phyloP scores from a whole-genome alignment of 169 alveolate species.

The Plasmodium inui region DNA sequence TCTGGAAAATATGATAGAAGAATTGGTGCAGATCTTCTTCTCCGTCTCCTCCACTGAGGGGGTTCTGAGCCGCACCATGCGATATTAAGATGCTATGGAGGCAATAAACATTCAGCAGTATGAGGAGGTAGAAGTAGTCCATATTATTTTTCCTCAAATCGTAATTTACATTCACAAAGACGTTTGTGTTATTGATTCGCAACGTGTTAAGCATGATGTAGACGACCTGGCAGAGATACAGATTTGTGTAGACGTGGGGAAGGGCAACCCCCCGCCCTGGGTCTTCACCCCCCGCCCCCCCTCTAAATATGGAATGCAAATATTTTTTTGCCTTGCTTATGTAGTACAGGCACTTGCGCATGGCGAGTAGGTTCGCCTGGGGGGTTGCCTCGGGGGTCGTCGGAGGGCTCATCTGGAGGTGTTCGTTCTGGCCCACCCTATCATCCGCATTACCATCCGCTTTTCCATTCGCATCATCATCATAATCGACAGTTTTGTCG shows the following conservation, averaged over 20 bases:
- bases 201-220: constrained; percentile 31
- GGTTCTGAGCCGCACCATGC: not conserved
- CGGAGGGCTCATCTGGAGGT: not conserved
- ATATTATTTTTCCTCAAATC: constrained; percentile 37
- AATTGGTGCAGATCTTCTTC: not conserved
- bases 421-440: not conserved
- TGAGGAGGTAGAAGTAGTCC: constrained; percentile 53
- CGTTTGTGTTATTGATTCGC: constrained; percentile 54
- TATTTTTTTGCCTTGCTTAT: constrained; percentile 24
- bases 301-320: not conserved
- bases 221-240: constrained; percentile 38
- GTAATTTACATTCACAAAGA: constrained; percentile 21
- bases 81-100: not conserved
- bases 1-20: not conserved
- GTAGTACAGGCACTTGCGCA: constrained; percentile 48
- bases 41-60: not conserved
- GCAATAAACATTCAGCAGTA: constrained; percentile 40
- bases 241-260: not conserved
- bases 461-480: not conserved
- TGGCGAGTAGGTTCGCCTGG: not conserved
- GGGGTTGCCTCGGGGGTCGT: not conserved
- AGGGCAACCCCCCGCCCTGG: not conserved
- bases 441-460: not conserved
- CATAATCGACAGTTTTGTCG: not conserved
- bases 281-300: not conserved